Evolutionary conservation across 2,329 filamentous ascomycete genomes (phyloP).

Genomic region (Tolypocladium endophyticum): DNA sequence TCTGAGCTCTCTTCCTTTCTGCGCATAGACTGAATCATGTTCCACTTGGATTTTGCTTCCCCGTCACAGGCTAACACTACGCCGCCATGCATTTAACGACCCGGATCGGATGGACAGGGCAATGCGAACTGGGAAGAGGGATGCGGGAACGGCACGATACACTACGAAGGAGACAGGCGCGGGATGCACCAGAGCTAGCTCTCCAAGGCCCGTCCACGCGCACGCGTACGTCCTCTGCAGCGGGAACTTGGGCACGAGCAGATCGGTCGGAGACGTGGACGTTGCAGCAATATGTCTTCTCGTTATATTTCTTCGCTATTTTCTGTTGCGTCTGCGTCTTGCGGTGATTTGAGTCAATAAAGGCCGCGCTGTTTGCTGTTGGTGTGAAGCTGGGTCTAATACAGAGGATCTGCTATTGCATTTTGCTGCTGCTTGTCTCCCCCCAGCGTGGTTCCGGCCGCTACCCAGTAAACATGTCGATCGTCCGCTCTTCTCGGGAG

Average conservation of each 20-base stretch:
- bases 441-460: background rate
- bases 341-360: background rate
- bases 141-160: background rate
- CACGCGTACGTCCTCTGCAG: background rate
- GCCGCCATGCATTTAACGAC: slow-evolving; percentile 8
- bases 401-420: slow-evolving; percentile 1
- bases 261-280: background rate
- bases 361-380: slow-evolving; percentile 1
- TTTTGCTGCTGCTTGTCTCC: background rate
- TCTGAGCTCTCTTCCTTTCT: slow-evolving; percentile 12
- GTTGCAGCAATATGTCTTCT: slow-evolving; percentile 4
- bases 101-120: background rate
- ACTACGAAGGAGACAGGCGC: background rate
- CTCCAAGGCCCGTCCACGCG: background rate
- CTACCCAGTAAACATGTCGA: background rate
- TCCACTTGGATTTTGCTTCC: slow-evolving; percentile 19
- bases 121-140: background rate
- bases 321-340: background rate
- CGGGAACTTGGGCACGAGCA: background rate
- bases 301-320: slow-evolving; percentile 5
- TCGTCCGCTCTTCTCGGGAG: background rate
- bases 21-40: slow-evolving; percentile 26
- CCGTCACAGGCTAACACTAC: slow-evolving; percentile 7
- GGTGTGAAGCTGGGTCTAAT: slow-evolving; percentile 9
- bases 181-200: background rate